Evolutionary conservation across 2,329 filamentous ascomycete genomes (phyloP).

Genomic region (Exophiala bonariae): DNA sequence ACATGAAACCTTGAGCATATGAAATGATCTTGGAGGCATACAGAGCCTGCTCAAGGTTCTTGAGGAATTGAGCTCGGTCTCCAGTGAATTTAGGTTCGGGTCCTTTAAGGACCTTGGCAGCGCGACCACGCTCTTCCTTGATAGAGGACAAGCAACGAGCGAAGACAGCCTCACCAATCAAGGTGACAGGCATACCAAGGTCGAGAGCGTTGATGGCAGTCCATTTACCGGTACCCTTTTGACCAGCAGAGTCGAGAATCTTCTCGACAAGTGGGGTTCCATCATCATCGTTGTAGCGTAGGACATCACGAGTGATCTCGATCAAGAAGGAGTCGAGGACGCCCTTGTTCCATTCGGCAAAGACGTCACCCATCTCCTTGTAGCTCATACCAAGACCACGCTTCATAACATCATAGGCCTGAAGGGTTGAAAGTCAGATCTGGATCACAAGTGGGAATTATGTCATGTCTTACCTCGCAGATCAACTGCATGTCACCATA

Average conservation of each 20-base stretch:
- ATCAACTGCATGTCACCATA: slow-evolving; percentile 99
- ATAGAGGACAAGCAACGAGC: slow-evolving; percentile 89
- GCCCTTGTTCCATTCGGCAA: slow-evolving; percentile 97
- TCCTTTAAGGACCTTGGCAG: slow-evolving; percentile 75
- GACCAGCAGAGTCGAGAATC: slow-evolving; percentile 96
- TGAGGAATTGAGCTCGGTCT: slow-evolving; percentile 89
- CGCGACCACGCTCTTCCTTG: slow-evolving; percentile 88
- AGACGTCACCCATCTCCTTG: slow-evolving; percentile 95
- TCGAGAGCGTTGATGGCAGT: slow-evolving; percentile 98
- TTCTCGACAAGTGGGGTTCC: slow-evolving; percentile 91
- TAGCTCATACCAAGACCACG: slow-evolving; percentile 82
- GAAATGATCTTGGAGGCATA: slow-evolving; percentile 99
- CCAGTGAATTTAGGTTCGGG: slow-evolving; percentile 80
- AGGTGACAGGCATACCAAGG: slow-evolving; percentile 95
- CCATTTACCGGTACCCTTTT: slow-evolving; percentile 99
- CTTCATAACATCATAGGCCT: slow-evolving; percentile 99
- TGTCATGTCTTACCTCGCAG: slow-evolving; percentile 72
- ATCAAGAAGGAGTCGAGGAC: slow-evolving; percentile 99
- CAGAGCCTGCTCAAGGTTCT: slow-evolving; percentile 96
- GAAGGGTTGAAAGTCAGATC: slow-evolving; percentile 24
- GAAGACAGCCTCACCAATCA: slow-evolving; percentile 97
- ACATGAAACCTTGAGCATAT: slow-evolving; percentile 99
- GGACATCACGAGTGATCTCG: slow-evolving; percentile 97
- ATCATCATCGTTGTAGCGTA: slow-evolving; percentile 97
- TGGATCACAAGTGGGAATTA: background rate